phyloP scores from a whole-genome alignment of 495 filamentous ascomycete genomes.

The Hypoxylon fragiforme region DNA sequence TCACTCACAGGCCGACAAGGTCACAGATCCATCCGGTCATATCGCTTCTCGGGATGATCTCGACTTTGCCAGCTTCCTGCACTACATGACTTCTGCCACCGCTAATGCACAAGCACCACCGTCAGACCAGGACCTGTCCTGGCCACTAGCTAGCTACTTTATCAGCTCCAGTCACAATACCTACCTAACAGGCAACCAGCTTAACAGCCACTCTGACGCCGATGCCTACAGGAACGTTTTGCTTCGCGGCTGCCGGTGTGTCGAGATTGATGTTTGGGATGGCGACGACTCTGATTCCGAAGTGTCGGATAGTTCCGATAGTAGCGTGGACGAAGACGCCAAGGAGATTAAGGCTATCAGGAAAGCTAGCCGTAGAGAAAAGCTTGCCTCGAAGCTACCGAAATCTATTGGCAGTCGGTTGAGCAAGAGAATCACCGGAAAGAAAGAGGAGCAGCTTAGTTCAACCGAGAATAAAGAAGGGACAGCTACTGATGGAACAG shows the following conservation, averaged over 20 bases:
- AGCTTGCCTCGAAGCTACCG: slow-evolving; percentile 38
- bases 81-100: slow-evolving; percentile 62
- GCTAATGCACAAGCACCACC: slow-evolving; percentile 50
- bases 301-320: slow-evolving; percentile 32
- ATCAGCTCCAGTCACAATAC: slow-evolving; percentile 95
- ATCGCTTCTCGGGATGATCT: slow-evolving; percentile 47
- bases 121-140: slow-evolving; percentile 55
- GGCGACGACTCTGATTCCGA: slow-evolving; percentile 62
- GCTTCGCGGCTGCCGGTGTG: slow-evolving; percentile 81
- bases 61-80: slow-evolving; percentile 56
- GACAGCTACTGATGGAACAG: background rate
- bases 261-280: slow-evolving; percentile 97
- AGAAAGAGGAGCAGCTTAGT: slow-evolving; percentile 5
- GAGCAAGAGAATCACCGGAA: slow-evolving; percentile 42
- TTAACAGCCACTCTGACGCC: slow-evolving; percentile 79
- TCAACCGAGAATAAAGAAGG: background rate
- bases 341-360: slow-evolving; percentile 30
- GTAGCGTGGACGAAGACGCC: slow-evolving; percentile 27
- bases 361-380: slow-evolving; percentile 38
- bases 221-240: slow-evolving; percentile 85
- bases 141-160: slow-evolving; percentile 83
- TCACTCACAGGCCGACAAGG: slow-evolving; percentile 41
- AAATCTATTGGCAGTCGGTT: slow-evolving; percentile 42
- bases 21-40: slow-evolving; percentile 35
- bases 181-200: slow-evolving; percentile 89